A percentile compares a stretch with the other conserved stretches of the same genome.
Conservation (phyloP, 2,329 filamentous ascomycete genomes). For the Fusarium sp. region DNA sequence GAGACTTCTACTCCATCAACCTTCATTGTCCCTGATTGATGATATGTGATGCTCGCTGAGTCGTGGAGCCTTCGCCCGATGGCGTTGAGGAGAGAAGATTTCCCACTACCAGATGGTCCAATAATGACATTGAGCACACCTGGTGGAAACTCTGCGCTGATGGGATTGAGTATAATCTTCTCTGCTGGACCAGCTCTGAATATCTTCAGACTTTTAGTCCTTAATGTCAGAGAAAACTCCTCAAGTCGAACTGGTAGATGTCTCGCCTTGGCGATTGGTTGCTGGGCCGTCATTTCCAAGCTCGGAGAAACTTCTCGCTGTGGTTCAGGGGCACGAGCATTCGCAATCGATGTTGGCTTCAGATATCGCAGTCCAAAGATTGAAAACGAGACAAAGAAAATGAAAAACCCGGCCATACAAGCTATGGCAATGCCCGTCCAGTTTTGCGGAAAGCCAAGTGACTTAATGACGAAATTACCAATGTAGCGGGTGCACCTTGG, state of each 20-base stretch:
- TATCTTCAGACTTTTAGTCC: slow-evolving; percentile 68
- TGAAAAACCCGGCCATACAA: slow-evolving; percentile 68
- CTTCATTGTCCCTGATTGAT: slow-evolving; percentile 69
- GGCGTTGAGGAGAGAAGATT: slow-evolving; percentile 79
- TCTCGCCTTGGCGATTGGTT: slow-evolving; percentile 64
- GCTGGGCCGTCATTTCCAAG: slow-evolving; percentile 74
- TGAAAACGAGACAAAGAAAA: slow-evolving; percentile 72
- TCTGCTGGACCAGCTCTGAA: slow-evolving; percentile 61
- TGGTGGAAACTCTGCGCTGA: slow-evolving; percentile 64
- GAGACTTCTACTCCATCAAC: slow-evolving; percentile 79
- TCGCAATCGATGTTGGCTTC: slow-evolving; percentile 70
- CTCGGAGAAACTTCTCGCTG: slow-evolving; percentile 74
- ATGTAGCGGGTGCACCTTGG: slow-evolving; percentile 76
- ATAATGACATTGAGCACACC: slow-evolving; percentile 81
- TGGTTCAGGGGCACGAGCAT: slow-evolving; percentile 70
- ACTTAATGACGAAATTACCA: slow-evolving; percentile 75
- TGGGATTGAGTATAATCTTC: background rate
- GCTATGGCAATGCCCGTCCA: slow-evolving; percentile 78
- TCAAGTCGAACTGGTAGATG: slow-evolving; percentile 74
- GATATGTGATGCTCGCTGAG: slow-evolving; percentile 71
- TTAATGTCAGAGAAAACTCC: slow-evolving; percentile 67
- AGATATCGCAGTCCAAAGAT: slow-evolving; percentile 72
- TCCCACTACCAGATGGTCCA: slow-evolving; percentile 82
- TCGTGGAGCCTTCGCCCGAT: slow-evolving; percentile 77
- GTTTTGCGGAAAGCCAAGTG: slow-evolving; percentile 73